These are phyloP conservation scores for Pneumocystis carinii DNA, from an alignment of 1,139 yeast genomes.

Conservation along the genomic window DNA sequence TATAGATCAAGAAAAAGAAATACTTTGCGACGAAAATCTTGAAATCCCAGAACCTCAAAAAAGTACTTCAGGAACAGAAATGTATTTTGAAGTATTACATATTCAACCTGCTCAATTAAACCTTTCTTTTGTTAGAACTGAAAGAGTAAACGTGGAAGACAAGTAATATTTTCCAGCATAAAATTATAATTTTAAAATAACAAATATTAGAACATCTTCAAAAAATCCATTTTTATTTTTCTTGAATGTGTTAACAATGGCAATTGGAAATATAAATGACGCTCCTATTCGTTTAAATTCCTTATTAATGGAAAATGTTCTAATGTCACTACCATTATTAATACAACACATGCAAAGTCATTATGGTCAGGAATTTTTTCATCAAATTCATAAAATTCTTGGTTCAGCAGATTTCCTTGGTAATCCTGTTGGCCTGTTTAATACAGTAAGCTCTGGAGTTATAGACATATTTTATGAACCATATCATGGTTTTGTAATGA, in stretches of 20 bases:
- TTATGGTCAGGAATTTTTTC: slow-evolving; percentile 81
- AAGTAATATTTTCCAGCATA: slow-evolving; percentile 16
- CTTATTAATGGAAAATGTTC: slow-evolving; percentile 67
- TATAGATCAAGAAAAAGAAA: slow-evolving; percentile 19
- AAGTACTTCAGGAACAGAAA: slow-evolving; percentile 48
- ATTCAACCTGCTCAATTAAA: slow-evolving; percentile 83
- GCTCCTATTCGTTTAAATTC: slow-evolving; percentile 91
- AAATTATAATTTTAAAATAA: background rate
- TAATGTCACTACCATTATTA: slow-evolving; percentile 70
- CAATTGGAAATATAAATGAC: slow-evolving; percentile 90
- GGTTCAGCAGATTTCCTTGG: slow-evolving; percentile 96
- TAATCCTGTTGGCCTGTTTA: slow-evolving; percentile 92
- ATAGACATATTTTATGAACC: slow-evolving; percentile 96
- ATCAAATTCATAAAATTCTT: slow-evolving; percentile 79
- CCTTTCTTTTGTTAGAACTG: slow-evolving; percentile 83
- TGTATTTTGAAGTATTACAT: slow-evolving; percentile 84
- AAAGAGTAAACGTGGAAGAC: slow-evolving; percentile 49
- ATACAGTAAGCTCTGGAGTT: slow-evolving; percentile 84
- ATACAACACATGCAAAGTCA: slow-evolving; percentile 63
- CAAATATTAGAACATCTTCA: slow-evolving; percentile 27
- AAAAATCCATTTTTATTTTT: slow-evolving; percentile 54
- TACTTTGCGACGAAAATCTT: slow-evolving; percentile 46
- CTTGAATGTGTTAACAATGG: slow-evolving; percentile 85
- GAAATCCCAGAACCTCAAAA: slow-evolving; percentile 58
- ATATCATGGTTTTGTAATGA: slow-evolving; percentile 84